Evolutionary conservation across 441 rosid species (phyloP).

Genomic region (Omphalea diandra): DNA sequence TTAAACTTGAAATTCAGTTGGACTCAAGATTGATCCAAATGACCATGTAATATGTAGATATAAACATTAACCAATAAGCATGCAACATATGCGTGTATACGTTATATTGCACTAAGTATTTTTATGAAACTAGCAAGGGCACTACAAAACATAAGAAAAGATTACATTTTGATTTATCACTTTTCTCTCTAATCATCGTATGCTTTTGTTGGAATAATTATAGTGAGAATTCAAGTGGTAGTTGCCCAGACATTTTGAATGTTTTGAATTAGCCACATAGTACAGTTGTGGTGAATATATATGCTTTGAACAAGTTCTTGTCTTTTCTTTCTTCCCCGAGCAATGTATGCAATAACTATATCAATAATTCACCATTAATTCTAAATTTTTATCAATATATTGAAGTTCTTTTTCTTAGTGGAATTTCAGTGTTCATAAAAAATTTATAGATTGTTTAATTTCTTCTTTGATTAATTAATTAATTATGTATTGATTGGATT

Average conservation of each 20-base stretch:
- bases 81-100: no score
- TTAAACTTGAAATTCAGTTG: no score
- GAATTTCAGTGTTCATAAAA: slow-evolving; percentile 27
- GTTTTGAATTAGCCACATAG: slow-evolving; percentile 14
- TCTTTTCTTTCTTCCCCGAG: slow-evolving; percentile 24
- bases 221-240: slow-evolving; percentile 25
- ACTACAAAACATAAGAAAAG: slow-evolving; percentile 22
- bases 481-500: neutral
- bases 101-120: neutral
- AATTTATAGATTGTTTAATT: neutral
- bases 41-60: no score
- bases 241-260: slow-evolving; percentile 18
- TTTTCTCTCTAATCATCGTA: slow-evolving; percentile 4
- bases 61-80: neutral
- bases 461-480: neutral
- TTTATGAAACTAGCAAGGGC: slow-evolving; percentile 17
- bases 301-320: slow-evolving; percentile 37
- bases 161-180: slow-evolving; percentile 17
- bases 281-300: neutral
- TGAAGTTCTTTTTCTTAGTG: slow-evolving; percentile 22
- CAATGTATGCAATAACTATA: slow-evolving; percentile 16
- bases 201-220: slow-evolving; percentile 8
- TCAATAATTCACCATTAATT: slow-evolving; percentile 30
- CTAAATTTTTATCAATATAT: slow-evolving; percentile 4
- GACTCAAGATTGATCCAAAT: no score